Conservation (phyloP, 345 rosid species). For the Brassica incana region DNA sequence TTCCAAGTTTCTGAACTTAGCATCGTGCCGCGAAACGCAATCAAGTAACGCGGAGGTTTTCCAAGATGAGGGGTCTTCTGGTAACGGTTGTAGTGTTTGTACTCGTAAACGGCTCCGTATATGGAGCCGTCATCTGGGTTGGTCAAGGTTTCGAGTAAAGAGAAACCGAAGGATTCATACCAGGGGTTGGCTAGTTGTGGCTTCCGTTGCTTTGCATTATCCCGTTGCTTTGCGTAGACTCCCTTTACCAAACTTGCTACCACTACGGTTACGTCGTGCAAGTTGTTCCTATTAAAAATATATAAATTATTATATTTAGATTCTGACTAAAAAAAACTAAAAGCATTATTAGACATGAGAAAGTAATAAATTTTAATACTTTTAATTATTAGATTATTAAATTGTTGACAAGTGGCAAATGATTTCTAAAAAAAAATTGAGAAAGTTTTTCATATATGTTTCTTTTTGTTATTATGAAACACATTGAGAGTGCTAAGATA, state of each 20-base stretch:
- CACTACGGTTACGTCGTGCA: constrained; percentile 44
- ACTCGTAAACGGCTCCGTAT: not conserved
- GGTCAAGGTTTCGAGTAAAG: constrained; percentile 33
- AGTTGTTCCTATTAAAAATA: constrained; percentile 37
- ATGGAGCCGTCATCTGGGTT: not conserved
- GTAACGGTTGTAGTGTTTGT: not conserved
- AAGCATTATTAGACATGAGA: too few relatives aligned
- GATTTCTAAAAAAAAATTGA: too few relatives aligned
- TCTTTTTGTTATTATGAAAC: too few relatives aligned
- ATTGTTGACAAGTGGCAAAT: not conserved
- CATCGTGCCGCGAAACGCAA: constrained; percentile 62
- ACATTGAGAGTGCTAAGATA: too few relatives aligned
- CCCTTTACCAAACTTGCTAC: constrained; percentile 53
- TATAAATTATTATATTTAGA: not conserved
- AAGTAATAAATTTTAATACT: too few relatives aligned
- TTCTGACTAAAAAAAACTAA: not conserved
- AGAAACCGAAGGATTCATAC: constrained; percentile 3
- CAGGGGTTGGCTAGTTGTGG: constrained; percentile 16
- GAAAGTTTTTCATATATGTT: too few relatives aligned
- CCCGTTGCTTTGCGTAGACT: constrained; percentile 46
- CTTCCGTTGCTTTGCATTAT: constrained; percentile 42
- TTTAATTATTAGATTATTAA: not conserved
- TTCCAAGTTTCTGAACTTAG: constrained; percentile 20
- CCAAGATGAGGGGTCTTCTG: constrained; percentile 28
- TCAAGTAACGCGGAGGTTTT: constrained; percentile 33